Percentiles rank a stretch among this genome's conserved stretches.
phyloP scores from a whole-genome alignment of 257 asterid genomes.

The Nicotiana tomentosiformis region DNA sequence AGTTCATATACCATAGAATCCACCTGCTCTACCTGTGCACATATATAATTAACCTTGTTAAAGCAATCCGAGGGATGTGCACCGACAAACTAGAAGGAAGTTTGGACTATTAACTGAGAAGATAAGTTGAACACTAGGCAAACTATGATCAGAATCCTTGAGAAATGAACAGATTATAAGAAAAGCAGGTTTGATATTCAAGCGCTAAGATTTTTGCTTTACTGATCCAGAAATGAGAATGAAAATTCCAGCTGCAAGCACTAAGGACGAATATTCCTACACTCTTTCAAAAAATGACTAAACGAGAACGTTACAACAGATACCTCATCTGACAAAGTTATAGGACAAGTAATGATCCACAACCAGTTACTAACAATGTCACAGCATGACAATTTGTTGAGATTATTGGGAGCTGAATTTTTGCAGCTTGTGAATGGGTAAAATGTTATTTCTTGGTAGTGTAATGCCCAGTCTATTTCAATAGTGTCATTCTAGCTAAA shows the following conservation, averaged over 20 bases:
- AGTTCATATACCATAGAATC: conserved; percentile 46
- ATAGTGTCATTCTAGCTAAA: neutral
- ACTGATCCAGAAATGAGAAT: neutral
- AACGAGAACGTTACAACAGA: neutral
- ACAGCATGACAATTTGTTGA: neutral
- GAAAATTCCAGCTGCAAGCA: neutral
- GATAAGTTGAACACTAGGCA: neutral
- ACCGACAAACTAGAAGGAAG: neutral
- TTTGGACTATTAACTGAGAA: neutral
- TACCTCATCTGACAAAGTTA: neutral
- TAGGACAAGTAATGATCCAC: neutral
- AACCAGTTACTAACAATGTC: neutral
- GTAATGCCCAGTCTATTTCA: neutral
- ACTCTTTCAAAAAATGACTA: no score
- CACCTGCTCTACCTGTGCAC: conserved; percentile 60
- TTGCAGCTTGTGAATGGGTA: neutral
- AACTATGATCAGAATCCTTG: neutral
- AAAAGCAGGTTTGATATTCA: neutral
- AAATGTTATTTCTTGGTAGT: neutral
- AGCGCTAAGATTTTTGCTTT: neutral
- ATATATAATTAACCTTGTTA: neutral
- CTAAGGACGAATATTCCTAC: neutral
- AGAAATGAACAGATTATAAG: neutral
- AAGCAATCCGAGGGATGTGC: neutral
- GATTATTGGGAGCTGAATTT: neutral